Base-by-base conservation (phyloP, 108 stramenopile genomes). In the Nitzschia sp. region DNA sequence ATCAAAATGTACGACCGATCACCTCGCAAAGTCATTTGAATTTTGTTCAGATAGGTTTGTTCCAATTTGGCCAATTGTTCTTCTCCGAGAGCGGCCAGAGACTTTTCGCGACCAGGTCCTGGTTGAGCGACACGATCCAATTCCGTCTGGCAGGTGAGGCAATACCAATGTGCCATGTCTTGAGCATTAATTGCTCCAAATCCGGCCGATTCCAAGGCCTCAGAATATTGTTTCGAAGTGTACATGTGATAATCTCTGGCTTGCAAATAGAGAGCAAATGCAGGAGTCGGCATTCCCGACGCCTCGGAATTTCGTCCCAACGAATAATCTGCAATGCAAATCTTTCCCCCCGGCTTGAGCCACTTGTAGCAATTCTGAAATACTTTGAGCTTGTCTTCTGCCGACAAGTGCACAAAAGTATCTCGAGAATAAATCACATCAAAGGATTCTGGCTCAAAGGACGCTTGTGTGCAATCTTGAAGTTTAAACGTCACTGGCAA, bases 341-440 rank as follows among this genome's bases (percentile, higher is more conserved):
- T 21, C 67, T 56, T 68, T 21, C 67, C 67, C 3, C 67, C 67
- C 28, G 67, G 67, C 33, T 55, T 68, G 26, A 68, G 38, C 67
- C 67, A 68, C n/a, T 46, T 49, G n/a, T 48, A 34, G 31, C 65
- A 60, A 13, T 60, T 59, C 8, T 36, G 18, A 35, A 70, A 70
- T 1, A 68, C 30, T 3, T 38, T 9, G 11, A 17, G 23, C 55
- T 68, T 68, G 24, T 29, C 34, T 2, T 56, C 55, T 9, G 26
- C 28, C 35, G 23, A 23, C 25, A 68, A 57, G 25, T 68, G 67
- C 18, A 68, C 9, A 35, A 68, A 56, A 17, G 32, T 33, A 15
- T 68, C 67, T 19, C 70, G 59, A 26, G 70, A 70, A 35, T 70
- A 70, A 48, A 70, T 70, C 30, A 70, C 35, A 70, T 70, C 70